Conservation (phyloP, 2,329 filamentous ascomycete genomes). For the Rutstroemia sp. region DNA sequence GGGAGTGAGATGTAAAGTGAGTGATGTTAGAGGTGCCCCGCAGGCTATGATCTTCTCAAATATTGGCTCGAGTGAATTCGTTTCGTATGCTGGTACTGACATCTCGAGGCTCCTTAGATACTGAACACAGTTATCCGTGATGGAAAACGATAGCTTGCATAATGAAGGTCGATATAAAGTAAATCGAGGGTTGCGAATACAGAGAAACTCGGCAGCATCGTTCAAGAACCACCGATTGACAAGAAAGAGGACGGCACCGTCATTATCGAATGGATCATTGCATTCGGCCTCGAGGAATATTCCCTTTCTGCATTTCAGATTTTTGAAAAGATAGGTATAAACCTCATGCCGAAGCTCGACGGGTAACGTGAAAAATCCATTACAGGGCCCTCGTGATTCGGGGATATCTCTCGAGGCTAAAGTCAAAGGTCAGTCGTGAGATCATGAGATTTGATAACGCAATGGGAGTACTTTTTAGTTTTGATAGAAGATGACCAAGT, state of each 20-base stretch:
- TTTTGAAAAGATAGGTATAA: conserved; percentile 6
- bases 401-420: not conserved
- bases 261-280: not conserved
- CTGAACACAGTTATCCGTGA: conserved; percentile 1
- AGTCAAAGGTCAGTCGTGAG: conserved; percentile 1
- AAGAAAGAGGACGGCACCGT: conserved; percentile 1
- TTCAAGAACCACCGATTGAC: conserved; percentile 5
- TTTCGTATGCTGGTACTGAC: conserved; percentile 3
- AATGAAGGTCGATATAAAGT: conserved; percentile 5
- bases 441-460: not conserved
- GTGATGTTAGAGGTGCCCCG: conserved; percentile 1
- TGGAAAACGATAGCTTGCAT: conserved; percentile 1
- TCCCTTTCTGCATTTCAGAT: conserved; percentile 6
- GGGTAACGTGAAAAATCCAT: conserved; percentile 3
- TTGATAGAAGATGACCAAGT: not conserved
- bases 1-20: not conserved
- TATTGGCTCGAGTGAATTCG: not conserved
- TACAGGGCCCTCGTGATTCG: not conserved
- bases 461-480: conserved; percentile 1
- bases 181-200: conserved; percentile 6
- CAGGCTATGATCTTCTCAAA: not conserved
- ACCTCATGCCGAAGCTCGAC: conserved; percentile 3
- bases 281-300: conserved; percentile 6
- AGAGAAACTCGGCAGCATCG: conserved; percentile 5
- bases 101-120: conserved; percentile 5